These are phyloP conservation scores for Tolypocladium inflatum DNA, from an alignment of 2,329 filamentous ascomycete genomes.

Conservation along the genomic window DNA sequence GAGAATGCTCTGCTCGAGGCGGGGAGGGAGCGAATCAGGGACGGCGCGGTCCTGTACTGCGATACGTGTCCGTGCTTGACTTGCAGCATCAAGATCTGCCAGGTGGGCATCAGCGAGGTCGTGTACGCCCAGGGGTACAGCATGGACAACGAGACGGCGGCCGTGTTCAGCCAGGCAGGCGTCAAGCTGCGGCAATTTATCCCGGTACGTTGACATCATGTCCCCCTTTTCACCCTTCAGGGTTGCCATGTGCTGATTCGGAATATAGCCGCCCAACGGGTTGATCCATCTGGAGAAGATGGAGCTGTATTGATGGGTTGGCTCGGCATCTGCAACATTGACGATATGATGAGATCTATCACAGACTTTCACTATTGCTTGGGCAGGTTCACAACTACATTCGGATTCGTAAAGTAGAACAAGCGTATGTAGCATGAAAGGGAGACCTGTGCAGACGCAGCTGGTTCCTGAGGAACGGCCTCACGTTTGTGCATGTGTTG, in stretches of 20 bases:
- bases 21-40: conserved; percentile 78
- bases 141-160: conserved; percentile 80
- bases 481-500: too few species aligned
- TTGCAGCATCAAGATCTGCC: conserved; percentile 96
- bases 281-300: conserved; percentile 52
- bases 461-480: too few species aligned
- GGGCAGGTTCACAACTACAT: background rate
- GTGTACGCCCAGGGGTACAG: conserved; percentile 92
- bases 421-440: background rate
- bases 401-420: background rate
- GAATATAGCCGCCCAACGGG: conserved; percentile 49
- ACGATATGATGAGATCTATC: background rate
- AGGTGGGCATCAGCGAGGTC: conserved; percentile 91
- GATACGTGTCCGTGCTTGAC: conserved; percentile 96
- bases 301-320: conserved; percentile 23
- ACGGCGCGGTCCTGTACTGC: conserved; percentile 79
- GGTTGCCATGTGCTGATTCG: conserved; percentile 9
- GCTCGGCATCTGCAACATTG: background rate
- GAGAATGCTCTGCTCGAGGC: conserved; percentile 95
- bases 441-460: background rate
- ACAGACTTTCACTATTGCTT: background rate
- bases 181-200: conserved; percentile 81
- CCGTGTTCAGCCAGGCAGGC: conserved; percentile 74
- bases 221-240: background rate
- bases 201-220: conserved; percentile 49